Base-by-base conservation (phyloP, 495 filamentous ascomycete genomes). In the Penicillium manginii region DNA sequence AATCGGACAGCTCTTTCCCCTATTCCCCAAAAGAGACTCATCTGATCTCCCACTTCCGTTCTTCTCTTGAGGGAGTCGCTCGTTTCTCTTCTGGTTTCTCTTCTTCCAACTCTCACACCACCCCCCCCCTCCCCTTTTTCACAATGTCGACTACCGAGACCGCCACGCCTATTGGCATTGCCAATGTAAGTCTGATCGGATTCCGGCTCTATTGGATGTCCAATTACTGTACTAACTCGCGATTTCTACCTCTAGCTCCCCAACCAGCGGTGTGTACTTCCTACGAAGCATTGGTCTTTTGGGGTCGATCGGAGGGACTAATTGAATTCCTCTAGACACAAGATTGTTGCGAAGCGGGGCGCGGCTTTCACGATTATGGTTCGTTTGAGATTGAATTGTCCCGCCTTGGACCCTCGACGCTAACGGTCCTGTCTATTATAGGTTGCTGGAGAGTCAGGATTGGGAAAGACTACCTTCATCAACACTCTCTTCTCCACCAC, bases 281-380 rank as follows among this genome's bases (percentile, higher is more conserved):
- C 37, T 26, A 43, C 35, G 35, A 43, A 43, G 6, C 17, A 43
- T 43, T 43, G 15, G 11, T 37, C 15, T n/a, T 12, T 37, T 37
- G 35, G 35, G 35, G 15, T 33, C 26, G 26, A 29, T 29, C 26
- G 26, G 26, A 29, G 35, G 35, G 4, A 37, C 72, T 78, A 70
- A 77, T 65, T 23, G 31, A 63, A 52, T 43, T 50, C 46, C 37
- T 62, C 49, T 64, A 88, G 94, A 73, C 94, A 98, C 85, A 98
- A 98, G 86, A 98, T 98, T 72, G 96, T 98, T 68, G 94, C 94
- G 57, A 98, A 98, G 85, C 87, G 96, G 81, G 94, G 94, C 75
- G 94, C 94, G 66, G 92, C 93, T 61, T 98, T 98, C 78, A 98
- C 94, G 55, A 96, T 98, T 70, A 98, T 98, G 94, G 94, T 97